Base-by-base conservation (phyloP, 2,329 filamentous ascomycete genomes). In the Fusarium zealandicum region DNA sequence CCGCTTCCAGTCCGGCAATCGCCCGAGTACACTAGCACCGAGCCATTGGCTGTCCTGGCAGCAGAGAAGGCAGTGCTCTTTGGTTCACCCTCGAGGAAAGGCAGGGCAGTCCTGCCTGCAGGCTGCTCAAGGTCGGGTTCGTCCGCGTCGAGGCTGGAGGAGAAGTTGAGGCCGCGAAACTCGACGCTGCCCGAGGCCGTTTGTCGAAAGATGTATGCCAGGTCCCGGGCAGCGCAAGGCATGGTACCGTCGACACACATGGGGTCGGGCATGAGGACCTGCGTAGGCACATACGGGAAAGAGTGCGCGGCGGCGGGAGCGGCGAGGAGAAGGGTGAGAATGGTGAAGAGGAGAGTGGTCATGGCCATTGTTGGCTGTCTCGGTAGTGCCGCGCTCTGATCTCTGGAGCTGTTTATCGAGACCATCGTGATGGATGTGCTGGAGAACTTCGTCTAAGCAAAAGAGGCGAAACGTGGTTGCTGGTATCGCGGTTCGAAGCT, bases 271-370 rank as follows among this genome's bases (percentile, higher is more conserved):
- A 86, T 80, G 52, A 93, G 82, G 45, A 96, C 81, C 25, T 83
- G 85, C 0, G 92, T 92, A 3, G 91, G 89, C 49, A 87, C 86
- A 76, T 96, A 96, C 20, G 91, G 92, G 45, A 92, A 80, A 41
- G 72, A 72, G 65, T 80, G 76, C 44, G 80, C 77, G 6, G 73
- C 66, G 31, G 69, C 61, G 8, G 57, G 45, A 4, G 61, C 41
- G 22, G 43, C 55, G 17, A 65, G 17, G 5, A 62, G 43, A n/a
- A 62, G 35, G 4, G 55, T 50, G n/a, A 51, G 28, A 2, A 42
- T 35, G 25, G 32, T 32, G 17, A 55, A n/a, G 12, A 57, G 18
- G 25, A 53, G 40, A 28, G 49, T 43, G 25, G 50, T 47, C 13
- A 36, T 44, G 17, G 40, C 38, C 31, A 50, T 59, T 38, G 37